A percentile compares a stretch with the other conserved stretches of the same genome.
Evolutionary conservation across 1,284 basidiomycete species (phyloP).

Genomic region (Apiotrichum veenhuisii): DNA sequence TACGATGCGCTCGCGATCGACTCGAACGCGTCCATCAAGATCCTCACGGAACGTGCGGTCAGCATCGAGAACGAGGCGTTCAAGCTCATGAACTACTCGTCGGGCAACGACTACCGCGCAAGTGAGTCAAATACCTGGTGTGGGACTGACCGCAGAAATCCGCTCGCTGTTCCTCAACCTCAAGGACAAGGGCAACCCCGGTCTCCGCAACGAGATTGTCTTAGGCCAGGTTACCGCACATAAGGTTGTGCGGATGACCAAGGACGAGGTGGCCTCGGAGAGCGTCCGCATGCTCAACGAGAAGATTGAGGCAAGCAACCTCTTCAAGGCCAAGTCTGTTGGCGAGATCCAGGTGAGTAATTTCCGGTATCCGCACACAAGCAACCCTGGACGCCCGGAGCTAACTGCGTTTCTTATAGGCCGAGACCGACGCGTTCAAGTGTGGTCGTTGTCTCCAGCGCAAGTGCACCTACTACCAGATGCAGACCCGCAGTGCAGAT

Average conservation of each 20-base stretch:
- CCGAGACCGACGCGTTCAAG: conserved; percentile 98
- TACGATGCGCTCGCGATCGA: conserved; percentile 86
- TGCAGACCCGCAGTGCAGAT: conserved; percentile 89
- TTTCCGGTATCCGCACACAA: too few relatives aligned
- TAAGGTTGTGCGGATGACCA: conserved; percentile 74
- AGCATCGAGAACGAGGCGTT: conserved; percentile 51
- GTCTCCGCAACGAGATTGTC: conserved; percentile 76
- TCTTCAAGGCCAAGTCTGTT: conserved; percentile 88
- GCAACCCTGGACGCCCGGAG: too few relatives aligned
- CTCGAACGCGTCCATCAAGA: conserved; percentile 58
- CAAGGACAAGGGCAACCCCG: conserved; percentile 92
- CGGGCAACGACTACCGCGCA: conserved; percentile 48
- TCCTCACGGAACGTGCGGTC: conserved; percentile 49
- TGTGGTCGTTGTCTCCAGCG: conserved; percentile 88
- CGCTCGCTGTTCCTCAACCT: conserved; percentile 87
- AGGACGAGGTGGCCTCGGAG: conserved; percentile 93
- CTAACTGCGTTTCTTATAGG: too few relatives aligned
- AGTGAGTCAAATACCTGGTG: conserved; percentile 32
- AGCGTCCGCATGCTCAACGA: conserved; percentile 78
- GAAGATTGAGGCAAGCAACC: conserved; percentile 79
- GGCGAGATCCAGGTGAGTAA: conserved; percentile 63
- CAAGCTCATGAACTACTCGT: conserved; percentile 37
- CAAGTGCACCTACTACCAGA: conserved; percentile 88
- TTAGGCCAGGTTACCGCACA: conserved; percentile 69
- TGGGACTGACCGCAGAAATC: conserved; percentile 60